Evolutionary conservation across 2,329 filamentous ascomycete species (phyloP), one percentile per base, ranked within the genome.

Genomic region (Fusarium stilboides): DNA sequence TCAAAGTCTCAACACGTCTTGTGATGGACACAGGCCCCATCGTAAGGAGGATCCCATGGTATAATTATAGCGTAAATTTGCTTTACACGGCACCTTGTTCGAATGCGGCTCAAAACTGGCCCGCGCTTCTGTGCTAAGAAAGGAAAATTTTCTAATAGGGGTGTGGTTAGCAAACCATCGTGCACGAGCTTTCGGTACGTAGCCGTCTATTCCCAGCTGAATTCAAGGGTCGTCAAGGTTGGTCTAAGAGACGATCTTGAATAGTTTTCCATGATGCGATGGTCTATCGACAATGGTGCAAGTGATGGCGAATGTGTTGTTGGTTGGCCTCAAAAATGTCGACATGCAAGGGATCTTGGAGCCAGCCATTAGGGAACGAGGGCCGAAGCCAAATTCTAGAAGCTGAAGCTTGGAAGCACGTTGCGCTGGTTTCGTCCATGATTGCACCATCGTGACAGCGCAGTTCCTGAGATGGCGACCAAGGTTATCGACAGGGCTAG

Each of bases 51-150:
- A 73, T 71, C 57, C 70, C 33, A 65, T 74, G 62, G 57, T 69
- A 74, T 74, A 74, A 74, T 74, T 70, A 74, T 74, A 73, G 70
- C 70, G 71, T 74, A 73, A 74, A 60, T 59, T 68, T 67, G 62
- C 28, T 31, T 31, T 31, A 4, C 10, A 13, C 10, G 10, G 28
- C 67, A 64, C 57, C 71, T 59, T 65, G 47, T 70, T 60, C 53
- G 53, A 60, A 65, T 74, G 72, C 70, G 72, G 72, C 72, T 74
- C 72, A 70, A 70, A 65, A 64, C 45, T 64, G 58, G 59, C 12
- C 68, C 59, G 43, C 28, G 58, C 54, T 37, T 49, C 34, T 58
- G 31, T 49, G 47, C 63, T 46, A 65, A 43, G 22, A 45, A 42
- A 45, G 57, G 52, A 64, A 63, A 43, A 24, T 59, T 65, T 50